These are phyloP conservation scores for Aspergillus funiculosus DNA, from an alignment of 495 filamentous ascomycete species.

Conservation along the genomic window DNA sequence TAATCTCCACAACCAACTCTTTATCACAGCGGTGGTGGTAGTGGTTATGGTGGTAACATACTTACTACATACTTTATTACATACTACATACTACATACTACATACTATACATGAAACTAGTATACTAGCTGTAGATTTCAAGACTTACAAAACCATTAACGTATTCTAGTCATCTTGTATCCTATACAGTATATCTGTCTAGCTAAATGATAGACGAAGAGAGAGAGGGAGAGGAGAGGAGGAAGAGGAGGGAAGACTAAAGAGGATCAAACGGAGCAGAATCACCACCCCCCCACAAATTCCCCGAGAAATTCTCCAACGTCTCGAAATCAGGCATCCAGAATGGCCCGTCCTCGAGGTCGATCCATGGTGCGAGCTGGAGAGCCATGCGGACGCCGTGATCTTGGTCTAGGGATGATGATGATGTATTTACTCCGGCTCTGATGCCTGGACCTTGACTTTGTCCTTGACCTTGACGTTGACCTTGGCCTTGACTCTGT, in stretches of 20 bases:
- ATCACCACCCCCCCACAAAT: constrained; percentile 32
- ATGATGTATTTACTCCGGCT: not conserved
- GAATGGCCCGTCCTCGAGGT: constrained; percentile 36
- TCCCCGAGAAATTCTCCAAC: constrained; percentile 36
- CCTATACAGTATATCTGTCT: too few species aligned
- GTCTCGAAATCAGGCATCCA: constrained; percentile 48
- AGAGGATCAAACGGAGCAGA: constrained; percentile 33
- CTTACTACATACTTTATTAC: too few species aligned
- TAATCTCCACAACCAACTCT: too few species aligned
- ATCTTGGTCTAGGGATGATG: constrained; percentile 15
- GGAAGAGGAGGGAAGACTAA: constrained; percentile 16
- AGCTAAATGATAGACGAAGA: too few species aligned
- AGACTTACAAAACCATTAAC: too few species aligned
- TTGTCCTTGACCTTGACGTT: constrained; percentile 3
- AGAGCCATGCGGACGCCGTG: constrained; percentile 43
- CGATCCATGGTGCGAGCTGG: constrained; percentile 43
- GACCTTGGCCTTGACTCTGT: not conserved
- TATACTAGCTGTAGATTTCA: too few species aligned
- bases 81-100: too few species aligned
- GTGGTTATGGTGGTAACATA: too few species aligned
- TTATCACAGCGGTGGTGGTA: too few species aligned
- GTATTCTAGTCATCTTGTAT: too few species aligned
- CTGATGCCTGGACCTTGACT: constrained; percentile 11
- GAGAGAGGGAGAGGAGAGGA: too few species aligned
- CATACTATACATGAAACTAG: too few species aligned